Conservation (phyloP, 805 yeast genomes). For the Saturnispora gosingensis region DNA sequence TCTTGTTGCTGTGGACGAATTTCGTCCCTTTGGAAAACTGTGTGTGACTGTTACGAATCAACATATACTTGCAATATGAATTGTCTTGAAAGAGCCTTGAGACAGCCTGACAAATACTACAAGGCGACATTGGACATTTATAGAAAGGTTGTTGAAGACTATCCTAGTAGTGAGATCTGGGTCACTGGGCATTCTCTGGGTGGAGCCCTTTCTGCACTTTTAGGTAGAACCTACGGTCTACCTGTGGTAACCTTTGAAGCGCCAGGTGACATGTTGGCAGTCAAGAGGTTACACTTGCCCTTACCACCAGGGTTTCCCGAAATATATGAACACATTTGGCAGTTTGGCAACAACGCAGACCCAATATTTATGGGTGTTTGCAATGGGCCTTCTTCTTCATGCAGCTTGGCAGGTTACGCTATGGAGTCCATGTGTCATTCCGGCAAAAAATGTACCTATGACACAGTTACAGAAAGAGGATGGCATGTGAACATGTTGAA, state of each 20-base stretch:
- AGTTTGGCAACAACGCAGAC: constrained; percentile 93
- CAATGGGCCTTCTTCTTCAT: constrained; percentile 83
- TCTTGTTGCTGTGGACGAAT: constrained; percentile 96
- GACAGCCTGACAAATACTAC: constrained; percentile 72
- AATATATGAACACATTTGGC: constrained; percentile 81
- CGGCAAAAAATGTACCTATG: constrained; percentile 81
- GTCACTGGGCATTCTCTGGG: constrained; percentile 93
- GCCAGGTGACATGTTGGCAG: constrained; percentile 84
- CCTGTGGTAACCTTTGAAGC: constrained; percentile 91
- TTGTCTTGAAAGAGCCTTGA: constrained; percentile 71
- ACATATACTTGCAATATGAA: constrained; percentile 82
- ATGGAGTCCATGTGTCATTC: constrained; percentile 95
- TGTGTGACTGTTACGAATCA: constrained; percentile 83
- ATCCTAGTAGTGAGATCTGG: constrained; percentile 76
- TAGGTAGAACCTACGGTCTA: constrained; percentile 83
- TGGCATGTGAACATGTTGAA: constrained; percentile 85
- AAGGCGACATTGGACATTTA: constrained; percentile 71
- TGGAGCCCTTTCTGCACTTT: constrained; percentile 69
- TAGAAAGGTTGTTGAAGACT: constrained; percentile 53
- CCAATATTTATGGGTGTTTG: constrained; percentile 96
- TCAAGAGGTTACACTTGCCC: constrained; percentile 79
- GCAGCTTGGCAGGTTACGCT: constrained; percentile 91
- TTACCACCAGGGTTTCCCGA: constrained; percentile 83
- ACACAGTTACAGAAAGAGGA: constrained; percentile 79
- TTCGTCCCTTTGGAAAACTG: constrained; percentile 86